These are phyloP conservation scores for Colletotrichum euphorbiae DNA, from an alignment of 2,329 filamentous ascomycete genomes.

Conservation along the genomic window DNA sequence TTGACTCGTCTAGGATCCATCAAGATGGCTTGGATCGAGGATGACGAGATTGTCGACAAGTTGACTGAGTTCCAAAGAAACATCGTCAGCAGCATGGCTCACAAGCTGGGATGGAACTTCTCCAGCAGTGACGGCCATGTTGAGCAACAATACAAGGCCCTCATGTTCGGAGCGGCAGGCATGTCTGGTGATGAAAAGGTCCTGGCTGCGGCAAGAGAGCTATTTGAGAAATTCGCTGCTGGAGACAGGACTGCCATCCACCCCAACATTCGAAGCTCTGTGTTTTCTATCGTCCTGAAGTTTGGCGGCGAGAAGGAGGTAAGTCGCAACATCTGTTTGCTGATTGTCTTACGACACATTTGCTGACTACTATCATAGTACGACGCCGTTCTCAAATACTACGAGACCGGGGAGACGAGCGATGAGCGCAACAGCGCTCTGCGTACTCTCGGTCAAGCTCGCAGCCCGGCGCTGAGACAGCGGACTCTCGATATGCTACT, in stretches of 20 bases:
- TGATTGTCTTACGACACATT: not conserved
- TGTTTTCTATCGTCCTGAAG: conserved; percentile 86
- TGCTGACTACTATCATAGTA: conserved; percentile 63
- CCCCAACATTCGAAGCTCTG: conserved; percentile 88
- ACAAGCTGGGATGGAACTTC: conserved; percentile 90
- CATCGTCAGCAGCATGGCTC: conserved; percentile 81
- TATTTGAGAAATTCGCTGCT: conserved; percentile 86
- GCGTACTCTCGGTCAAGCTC: conserved; percentile 82
- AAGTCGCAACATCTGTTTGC: conserved; percentile 43
- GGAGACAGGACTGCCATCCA: conserved; percentile 87
- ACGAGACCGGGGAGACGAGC: conserved; percentile 42
- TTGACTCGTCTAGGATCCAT: conserved; percentile 82
- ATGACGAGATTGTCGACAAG: conserved; percentile 76
- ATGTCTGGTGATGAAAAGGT: conserved; percentile 82
- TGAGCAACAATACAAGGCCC: conserved; percentile 92
- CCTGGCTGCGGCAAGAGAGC: conserved; percentile 84
- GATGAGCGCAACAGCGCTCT: conserved; percentile 95
- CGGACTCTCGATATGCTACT: conserved; percentile 81
- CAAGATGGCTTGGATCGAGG: conserved; percentile 88
- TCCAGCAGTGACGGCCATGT: conserved; percentile 87
- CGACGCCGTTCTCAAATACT: conserved; percentile 79
- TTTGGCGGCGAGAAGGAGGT: conserved; percentile 88
- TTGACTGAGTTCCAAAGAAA: conserved; percentile 86
- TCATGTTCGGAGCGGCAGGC: conserved; percentile 88
- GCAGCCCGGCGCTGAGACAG: conserved; percentile 82